phyloP scores from a whole-genome alignment of 441 rosid species.

The Raphanus hybrid region DNA sequence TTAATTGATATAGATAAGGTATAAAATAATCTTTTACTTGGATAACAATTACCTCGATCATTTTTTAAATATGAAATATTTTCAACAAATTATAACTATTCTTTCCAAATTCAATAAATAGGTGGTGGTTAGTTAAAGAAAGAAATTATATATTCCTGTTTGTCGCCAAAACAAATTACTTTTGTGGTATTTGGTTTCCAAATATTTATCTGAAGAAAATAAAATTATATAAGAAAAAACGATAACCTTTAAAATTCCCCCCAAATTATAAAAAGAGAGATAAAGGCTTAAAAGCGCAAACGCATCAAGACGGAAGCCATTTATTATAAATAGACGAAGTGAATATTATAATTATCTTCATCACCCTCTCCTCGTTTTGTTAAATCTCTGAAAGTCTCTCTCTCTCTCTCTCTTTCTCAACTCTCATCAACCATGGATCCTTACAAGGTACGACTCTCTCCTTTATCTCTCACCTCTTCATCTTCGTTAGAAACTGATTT shows the following conservation, averaged over 20 bases:
- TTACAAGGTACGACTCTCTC: conserved; percentile 59
- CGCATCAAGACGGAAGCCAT: conserved; percentile 31
- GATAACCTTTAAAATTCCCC: conserved; percentile 38
- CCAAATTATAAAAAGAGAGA: not conserved
- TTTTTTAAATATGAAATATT: not conserved
- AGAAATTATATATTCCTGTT: not conserved
- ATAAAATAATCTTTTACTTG: too few relatives aligned
- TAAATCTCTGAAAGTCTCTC: conserved; percentile 33
- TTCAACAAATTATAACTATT: not conserved
- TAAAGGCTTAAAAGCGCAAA: conserved; percentile 8
- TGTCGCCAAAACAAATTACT: conserved; percentile 11
- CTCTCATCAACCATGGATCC: conserved; percentile 62
- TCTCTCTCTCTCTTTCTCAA: not conserved
- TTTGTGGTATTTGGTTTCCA: not conserved
- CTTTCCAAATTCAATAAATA: not conserved
- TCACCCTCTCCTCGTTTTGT: conserved; percentile 31
- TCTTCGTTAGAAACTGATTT: not conserved
- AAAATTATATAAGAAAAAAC: conserved; percentile 18
- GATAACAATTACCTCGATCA: not conserved
- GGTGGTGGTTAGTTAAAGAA: not conserved
- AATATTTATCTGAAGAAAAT: conserved; percentile 22
- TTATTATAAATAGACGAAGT: conserved; percentile 38
- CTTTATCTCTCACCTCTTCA: not conserved
- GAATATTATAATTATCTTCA: conserved; percentile 26
- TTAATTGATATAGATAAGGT: not conserved